Conservation (phyloP, 2,329 filamentous ascomycete genomes). For the Venturia oleaginea region DNA sequence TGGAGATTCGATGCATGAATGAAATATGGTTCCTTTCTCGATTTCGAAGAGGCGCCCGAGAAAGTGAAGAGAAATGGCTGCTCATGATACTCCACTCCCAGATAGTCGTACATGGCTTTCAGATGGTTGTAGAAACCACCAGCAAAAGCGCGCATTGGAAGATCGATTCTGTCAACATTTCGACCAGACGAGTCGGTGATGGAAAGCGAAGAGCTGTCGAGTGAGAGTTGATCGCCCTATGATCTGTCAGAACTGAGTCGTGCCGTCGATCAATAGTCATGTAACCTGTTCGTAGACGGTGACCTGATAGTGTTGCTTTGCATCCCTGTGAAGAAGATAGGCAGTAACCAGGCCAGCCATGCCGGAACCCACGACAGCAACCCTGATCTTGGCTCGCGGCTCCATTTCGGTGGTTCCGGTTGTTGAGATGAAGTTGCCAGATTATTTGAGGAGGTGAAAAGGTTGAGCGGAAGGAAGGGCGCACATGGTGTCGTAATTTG, state of each 20-base stretch:
- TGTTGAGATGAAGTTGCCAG: neutral
- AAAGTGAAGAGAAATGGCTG: constrained; percentile 48
- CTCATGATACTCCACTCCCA: constrained; percentile 41
- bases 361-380: constrained; percentile 41
- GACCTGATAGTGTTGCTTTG: constrained; percentile 32
- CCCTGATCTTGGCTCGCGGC: constrained; percentile 19
- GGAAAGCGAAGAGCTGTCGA: constrained; percentile 37
- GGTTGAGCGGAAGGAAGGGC: neutral
- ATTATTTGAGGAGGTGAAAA: neutral
- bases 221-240: constrained; percentile 35
- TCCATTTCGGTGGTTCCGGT: neutral
- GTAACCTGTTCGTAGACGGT: constrained; percentile 38
- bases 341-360: constrained; percentile 42
- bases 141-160: constrained; percentile 45
- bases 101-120: constrained; percentile 46
- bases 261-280: neutral
- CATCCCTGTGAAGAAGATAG: constrained; percentile 36
- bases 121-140: constrained; percentile 48
- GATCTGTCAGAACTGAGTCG: constrained; percentile 5
- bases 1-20: constrained; percentile 48
- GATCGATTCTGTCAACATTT: constrained; percentile 32
- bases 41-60: constrained; percentile 20
- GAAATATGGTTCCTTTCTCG: constrained; percentile 33
- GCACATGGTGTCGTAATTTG: neutral
- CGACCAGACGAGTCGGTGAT: constrained; percentile 22